phyloP scores from a whole-genome alignment of 1,284 basidiomycete genomes.

The Cerrena zonata region DNA sequence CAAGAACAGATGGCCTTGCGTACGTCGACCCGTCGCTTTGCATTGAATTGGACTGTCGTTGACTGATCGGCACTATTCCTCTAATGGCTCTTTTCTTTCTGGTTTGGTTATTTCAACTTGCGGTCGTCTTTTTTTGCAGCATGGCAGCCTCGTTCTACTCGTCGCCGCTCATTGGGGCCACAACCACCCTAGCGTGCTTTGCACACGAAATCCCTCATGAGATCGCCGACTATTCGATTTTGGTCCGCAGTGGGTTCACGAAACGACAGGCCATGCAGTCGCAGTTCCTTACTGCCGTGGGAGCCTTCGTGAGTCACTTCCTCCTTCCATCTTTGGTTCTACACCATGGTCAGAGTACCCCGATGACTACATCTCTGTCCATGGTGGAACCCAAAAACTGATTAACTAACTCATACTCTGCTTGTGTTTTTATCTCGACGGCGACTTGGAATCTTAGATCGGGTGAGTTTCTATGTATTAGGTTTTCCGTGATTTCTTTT shows the following conservation, averaged over 20 bases:
- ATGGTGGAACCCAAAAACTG: background rate
- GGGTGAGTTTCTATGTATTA: slow-evolving; percentile 38
- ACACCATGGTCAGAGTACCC: background rate
- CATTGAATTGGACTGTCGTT: no score
- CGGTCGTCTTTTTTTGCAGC: no score
- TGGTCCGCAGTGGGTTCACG: slow-evolving; percentile 82
- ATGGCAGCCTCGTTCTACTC: slow-evolving; percentile 91
- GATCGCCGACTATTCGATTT: slow-evolving; percentile 87
- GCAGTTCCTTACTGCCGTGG: slow-evolving; percentile 83
- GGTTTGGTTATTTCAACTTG: background rate
- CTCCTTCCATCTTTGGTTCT: background rate
- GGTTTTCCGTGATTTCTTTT: background rate
- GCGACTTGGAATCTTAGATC: slow-evolving; percentile 29
- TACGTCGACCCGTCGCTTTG: slow-evolving; percentile 47
- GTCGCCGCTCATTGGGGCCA: slow-evolving; percentile 81
- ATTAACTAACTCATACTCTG: slow-evolving; percentile 7
- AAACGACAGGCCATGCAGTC: slow-evolving; percentile 86
- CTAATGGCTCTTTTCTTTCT: background rate
- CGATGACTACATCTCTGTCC: background rate
- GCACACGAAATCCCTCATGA: slow-evolving; percentile 89
- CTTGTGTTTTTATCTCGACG: background rate
- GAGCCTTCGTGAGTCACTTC: slow-evolving; percentile 69
- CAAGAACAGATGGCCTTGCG: slow-evolving; percentile 77
- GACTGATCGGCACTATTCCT: background rate
- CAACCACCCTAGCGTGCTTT: slow-evolving; percentile 85